A percentile compares a stretch with the other conserved stretches of the same genome.
These are phyloP conservation scores for Vitis hybrid DNA, from an alignment of 177 flowering plant genomes.

Conservation along the genomic window DNA sequence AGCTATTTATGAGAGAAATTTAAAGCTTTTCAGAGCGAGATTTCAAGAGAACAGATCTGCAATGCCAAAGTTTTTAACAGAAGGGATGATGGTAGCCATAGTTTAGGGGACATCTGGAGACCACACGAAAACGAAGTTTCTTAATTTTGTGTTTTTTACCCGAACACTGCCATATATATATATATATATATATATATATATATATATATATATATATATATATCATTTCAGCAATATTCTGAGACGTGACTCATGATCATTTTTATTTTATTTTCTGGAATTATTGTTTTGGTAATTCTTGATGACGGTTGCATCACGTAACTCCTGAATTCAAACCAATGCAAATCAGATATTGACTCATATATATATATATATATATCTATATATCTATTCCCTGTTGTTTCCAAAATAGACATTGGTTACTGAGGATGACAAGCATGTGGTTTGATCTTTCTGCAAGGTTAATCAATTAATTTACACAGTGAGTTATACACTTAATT, in stretches of 20 bases:
- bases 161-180: neutral
- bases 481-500: constrained; percentile 1
- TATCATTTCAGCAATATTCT: neutral
- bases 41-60: neutral
- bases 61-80: neutral
- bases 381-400: constrained; percentile 3
- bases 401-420: neutral
- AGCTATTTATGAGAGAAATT: neutral
- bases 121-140: constrained; percentile 27
- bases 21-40: too few relatives aligned
- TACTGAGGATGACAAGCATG: constrained; percentile 8
- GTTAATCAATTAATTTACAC: neutral
- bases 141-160: constrained; percentile 14
- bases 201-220: too few relatives aligned
- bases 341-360: neutral
- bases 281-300: neutral
- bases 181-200: neutral
- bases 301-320: constrained; percentile 26
- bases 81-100: constrained; percentile 6
- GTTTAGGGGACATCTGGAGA: constrained; percentile 18
- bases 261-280: neutral
- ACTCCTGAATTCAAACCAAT: constrained; percentile 4
- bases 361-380: too few relatives aligned
- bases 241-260: constrained; percentile 11
- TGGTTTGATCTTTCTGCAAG: neutral